phyloP scores from a whole-genome alignment of 2,329 filamentous ascomycete species.

The Fusarium denticulatum region DNA sequence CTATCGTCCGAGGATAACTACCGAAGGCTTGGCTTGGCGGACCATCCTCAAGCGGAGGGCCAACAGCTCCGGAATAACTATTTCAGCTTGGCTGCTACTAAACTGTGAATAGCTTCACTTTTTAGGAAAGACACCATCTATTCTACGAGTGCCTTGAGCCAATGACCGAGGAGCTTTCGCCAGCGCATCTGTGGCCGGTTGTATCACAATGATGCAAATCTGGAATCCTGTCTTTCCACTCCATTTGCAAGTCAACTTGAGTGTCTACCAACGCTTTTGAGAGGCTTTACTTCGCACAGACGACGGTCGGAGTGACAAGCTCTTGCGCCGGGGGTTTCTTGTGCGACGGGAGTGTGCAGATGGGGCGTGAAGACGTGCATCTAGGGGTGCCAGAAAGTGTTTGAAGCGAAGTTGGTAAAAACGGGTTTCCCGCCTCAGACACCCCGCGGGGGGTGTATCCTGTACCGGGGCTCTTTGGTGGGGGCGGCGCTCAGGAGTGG shows the following conservation, averaged over 20 bases:
- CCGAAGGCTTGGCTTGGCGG: not conserved
- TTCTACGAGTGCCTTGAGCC: not conserved
- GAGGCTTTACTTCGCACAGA: not conserved
- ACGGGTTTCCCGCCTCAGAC: not conserved
- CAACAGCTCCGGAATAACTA: not conserved
- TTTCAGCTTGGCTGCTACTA: accelerated
- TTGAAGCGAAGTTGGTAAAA: not conserved
- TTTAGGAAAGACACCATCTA: not conserved
- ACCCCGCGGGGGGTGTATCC: not conserved
- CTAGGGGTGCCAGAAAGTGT: not conserved
- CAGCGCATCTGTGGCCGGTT: not conserved
- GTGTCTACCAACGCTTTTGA: not conserved
- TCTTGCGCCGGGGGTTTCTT: not conserved
- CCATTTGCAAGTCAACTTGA: not conserved
- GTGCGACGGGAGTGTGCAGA: not conserved
- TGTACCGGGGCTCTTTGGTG: not conserved
- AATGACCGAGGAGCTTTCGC: accelerated
- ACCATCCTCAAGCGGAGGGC: not conserved
- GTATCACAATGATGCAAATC: not conserved
- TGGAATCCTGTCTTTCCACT: not conserved
- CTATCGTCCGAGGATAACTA: not conserved
- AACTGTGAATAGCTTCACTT: not conserved
- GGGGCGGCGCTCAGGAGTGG: not conserved
- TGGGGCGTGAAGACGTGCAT: not conserved
- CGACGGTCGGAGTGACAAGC: not conserved